Base-by-base conservation (phyloP, 1,284 basidiomycete genomes). In the Ganoderma multipileum region DNA sequence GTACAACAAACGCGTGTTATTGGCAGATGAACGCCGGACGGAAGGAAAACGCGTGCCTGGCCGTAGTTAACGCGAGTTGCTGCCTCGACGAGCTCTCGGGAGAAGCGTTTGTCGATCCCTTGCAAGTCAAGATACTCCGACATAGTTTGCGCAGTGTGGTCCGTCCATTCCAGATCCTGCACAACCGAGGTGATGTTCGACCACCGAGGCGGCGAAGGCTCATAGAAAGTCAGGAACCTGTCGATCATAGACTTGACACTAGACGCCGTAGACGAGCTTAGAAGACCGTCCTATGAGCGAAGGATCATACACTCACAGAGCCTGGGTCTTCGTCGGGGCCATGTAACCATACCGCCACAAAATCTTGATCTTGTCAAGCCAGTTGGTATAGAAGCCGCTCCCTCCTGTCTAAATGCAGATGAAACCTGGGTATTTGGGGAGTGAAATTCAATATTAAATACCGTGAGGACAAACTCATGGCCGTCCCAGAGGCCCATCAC, bases 11-110 rank as follows among this genome's bases (percentile, higher is more conserved):
- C 36, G 38, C 65, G 38, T 61, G 38, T 60, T n/a, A 39, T n/a
- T 36, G 11, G 11, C 68, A 39, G 23, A 20, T 60, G n/a, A 23
- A 50, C 9, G 65, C 28, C 41, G 58, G 47, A 55, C 55, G 33
- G 44, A 38, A 30, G 33, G 50, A 68, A 52, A 42, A 47, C 30
- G 72, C 85, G 66, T 73, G 92, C 93, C 83, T 93, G 92, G 30
- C 90, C 95, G 76, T 97, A 97, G 79, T 98, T 99, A 58, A 96
- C 95, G 23, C 96, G 86, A 9, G 95, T 95, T 4, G 91, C 89
- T 2, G 90, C 92, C 70, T 95, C 95, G 61, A 97, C 85, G 63
- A 98, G 81, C 81, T 99, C 97, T 54, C 85, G 83, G 7, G 89
- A 85, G 80, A 91, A 96, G 63, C 82, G 82, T 63, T 84, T 77